phyloP scores from a whole-genome alignment of 345 rosid species.

The Lepidium aucheri region DNA sequence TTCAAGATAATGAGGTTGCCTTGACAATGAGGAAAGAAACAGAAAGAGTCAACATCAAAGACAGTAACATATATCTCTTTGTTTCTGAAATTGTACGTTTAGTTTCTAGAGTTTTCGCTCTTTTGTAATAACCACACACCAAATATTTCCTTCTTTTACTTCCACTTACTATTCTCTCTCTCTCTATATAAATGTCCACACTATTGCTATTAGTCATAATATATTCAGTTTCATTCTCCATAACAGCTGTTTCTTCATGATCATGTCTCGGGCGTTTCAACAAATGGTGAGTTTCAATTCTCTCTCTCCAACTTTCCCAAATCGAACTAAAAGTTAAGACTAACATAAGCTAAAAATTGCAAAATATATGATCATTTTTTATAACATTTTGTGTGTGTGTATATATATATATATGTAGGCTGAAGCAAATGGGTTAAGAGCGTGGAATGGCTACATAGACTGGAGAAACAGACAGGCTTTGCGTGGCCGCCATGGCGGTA shows the following conservation, averaged over 20 bases:
- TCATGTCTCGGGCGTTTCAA: slow-evolving; percentile 15
- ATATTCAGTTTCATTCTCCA: slow-evolving; percentile 22
- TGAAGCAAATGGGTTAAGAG: slow-evolving; percentile 27
- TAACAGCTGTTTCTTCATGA: slow-evolving; percentile 15
- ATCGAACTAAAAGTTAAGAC: background rate
- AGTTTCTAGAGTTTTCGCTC: slow-evolving; percentile 27
- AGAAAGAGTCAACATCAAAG: slow-evolving; percentile 17
- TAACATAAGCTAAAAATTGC: background rate
- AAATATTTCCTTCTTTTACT: background rate
- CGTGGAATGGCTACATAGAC: slow-evolving; percentile 57
- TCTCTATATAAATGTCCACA: slow-evolving; percentile 20
- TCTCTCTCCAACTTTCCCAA: background rate
- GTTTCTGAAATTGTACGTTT: slow-evolving; percentile 4
- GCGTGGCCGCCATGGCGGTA: slow-evolving; percentile 68
- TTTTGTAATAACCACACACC: slow-evolving; percentile 28
- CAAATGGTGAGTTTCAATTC: slow-evolving; percentile 15
- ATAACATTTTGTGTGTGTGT: background rate
- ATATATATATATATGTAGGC: no score
- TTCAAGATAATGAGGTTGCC: slow-evolving; percentile 16
- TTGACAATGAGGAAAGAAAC: slow-evolving; percentile 22
- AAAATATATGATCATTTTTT: background rate
- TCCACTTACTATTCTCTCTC: background rate
- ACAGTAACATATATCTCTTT: slow-evolving; percentile 2
- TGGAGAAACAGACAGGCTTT: slow-evolving; percentile 64
- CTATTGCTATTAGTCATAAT: slow-evolving; percentile 13